Base-by-base conservation (phyloP, 768 basidiomycete species). In the Calocera cornea region DNA sequence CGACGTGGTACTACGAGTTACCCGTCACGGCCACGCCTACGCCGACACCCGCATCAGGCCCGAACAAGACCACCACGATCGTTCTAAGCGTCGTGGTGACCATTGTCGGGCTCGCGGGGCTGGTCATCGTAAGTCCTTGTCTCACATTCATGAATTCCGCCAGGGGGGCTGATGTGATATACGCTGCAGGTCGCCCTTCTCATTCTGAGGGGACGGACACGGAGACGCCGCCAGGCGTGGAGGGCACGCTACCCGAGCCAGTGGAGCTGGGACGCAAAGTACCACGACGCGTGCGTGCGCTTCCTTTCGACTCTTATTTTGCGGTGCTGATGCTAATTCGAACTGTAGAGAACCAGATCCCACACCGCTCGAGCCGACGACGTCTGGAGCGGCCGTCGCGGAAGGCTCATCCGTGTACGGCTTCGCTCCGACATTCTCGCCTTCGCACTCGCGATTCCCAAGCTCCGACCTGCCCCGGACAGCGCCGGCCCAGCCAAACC, bases 251-350 rank as follows among this genome's bases (percentile, higher is more conserved):
- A 60, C 22, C 54, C 54, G 14, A 60, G 54, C 54, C 54, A 60
- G 22, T 60, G 54, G 54, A 60, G 54, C 27, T 60, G 54, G 54
- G 54, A 60, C 31, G 54, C 54, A 27, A 60, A 60, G 31, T 60
- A 60, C 31, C 54, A 60, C 27, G 54, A 60, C 27, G 54, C 54
- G 54, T 60, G 31, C 24, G 54, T 60, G 8, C 24, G 8, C 44
- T 17, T 47, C 19, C 19, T 47, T 19, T 19, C 44, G 5, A n/a
- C 24, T 47, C 8, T 19, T 3, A 17, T 8, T 24, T 8, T 47
- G 19, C 44, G 24, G 36, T 14, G 36, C 5, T 14, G 36, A 47
- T 19, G 24, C 44, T 24, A 19, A 24, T 19, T 3, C 24, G 44
- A 5, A 47, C 5, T 47, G 44, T 33, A 60, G 54, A 2, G 54